phyloP scores from a whole-genome alignment of 768 basidiomycete species.

The Suillus subalutaceus region DNA sequence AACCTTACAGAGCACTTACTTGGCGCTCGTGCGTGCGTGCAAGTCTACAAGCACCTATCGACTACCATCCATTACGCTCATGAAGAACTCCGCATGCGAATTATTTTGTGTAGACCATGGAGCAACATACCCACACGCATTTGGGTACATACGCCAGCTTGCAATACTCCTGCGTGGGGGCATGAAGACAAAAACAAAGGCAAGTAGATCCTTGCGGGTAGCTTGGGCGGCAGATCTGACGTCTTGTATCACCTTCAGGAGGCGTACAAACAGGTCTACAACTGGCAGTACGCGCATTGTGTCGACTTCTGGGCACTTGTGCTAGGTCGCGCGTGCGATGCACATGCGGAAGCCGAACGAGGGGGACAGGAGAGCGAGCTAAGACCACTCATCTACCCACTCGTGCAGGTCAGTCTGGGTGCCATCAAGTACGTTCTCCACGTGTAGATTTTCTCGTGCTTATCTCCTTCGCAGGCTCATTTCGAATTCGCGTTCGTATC shows the following conservation, averaged over 20 bases:
- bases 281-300: slow-evolving; percentile 97
- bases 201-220: slow-evolving; percentile 29
- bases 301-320: slow-evolving; percentile 97
- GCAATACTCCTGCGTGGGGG: slow-evolving; percentile 91
- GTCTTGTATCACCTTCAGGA: slow-evolving; percentile 51
- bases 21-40: slow-evolving; percentile 79
- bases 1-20: slow-evolving; percentile 74
- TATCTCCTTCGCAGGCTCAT: slow-evolving; percentile 61
- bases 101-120: slow-evolving; percentile 80
- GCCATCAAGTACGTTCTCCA: slow-evolving; percentile 75
- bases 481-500: slow-evolving; percentile 88
- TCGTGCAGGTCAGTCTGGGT: slow-evolving; percentile 93
- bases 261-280: slow-evolving; percentile 92
- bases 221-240: slow-evolving; percentile 1
- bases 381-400: slow-evolving; percentile 88
- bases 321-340: slow-evolving; percentile 78
- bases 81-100: slow-evolving; percentile 98
- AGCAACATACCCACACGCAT: slow-evolving; percentile 89
- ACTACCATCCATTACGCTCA: slow-evolving; percentile 88
- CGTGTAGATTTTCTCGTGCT: slow-evolving; percentile 2
- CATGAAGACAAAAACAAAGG: slow-evolving; percentile 88
- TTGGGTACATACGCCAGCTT: slow-evolving; percentile 93
- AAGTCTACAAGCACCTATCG: slow-evolving; percentile 87
- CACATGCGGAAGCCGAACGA: slow-evolving; percentile 51
- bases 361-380: slow-evolving; percentile 73